These are phyloP conservation scores for Ziziphus jujuba DNA, from an alignment of 306 rosid genomes.

Conservation along the genomic window DNA sequence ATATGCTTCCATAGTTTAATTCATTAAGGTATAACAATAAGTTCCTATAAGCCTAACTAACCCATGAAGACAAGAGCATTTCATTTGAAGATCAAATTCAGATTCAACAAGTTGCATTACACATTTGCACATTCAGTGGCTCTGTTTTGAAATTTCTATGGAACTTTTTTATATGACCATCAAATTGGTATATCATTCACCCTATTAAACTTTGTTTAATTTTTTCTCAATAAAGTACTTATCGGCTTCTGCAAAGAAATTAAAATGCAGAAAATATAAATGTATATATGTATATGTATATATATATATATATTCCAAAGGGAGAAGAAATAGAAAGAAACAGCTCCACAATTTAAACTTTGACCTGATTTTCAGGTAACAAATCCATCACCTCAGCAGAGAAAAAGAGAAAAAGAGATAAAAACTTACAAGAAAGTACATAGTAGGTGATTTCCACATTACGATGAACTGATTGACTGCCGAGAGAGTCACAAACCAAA, in stretches of 20 bases:
- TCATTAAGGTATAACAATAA: too few relatives aligned
- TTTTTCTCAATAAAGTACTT: background rate
- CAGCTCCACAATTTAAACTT: background rate
- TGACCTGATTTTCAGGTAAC: background rate
- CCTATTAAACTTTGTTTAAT: background rate
- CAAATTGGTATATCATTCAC: background rate
- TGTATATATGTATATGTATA: slow-evolving; percentile 3
- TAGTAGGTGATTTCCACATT: slow-evolving; percentile 15
- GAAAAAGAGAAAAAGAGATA: background rate
- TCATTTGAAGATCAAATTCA: too few relatives aligned
- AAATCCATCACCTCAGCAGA: background rate
- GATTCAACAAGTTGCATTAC: too few relatives aligned
- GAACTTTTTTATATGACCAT: background rate
- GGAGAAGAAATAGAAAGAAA: background rate
- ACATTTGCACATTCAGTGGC: too few relatives aligned
- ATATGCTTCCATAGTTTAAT: too few relatives aligned
- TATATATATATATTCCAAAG: too few relatives aligned
- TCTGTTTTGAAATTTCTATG: too few relatives aligned
- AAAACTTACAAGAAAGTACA: slow-evolving; percentile 23
- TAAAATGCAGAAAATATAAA: background rate
- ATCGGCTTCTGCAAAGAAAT: background rate
- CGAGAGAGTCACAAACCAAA: background rate
- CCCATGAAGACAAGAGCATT: too few relatives aligned
- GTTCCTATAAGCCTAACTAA: too few relatives aligned
- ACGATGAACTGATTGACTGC: background rate